Evolutionary conservation across 371 early-diverging fungal species (phyloP).

Genomic region (Massospora cicadina): DNA sequence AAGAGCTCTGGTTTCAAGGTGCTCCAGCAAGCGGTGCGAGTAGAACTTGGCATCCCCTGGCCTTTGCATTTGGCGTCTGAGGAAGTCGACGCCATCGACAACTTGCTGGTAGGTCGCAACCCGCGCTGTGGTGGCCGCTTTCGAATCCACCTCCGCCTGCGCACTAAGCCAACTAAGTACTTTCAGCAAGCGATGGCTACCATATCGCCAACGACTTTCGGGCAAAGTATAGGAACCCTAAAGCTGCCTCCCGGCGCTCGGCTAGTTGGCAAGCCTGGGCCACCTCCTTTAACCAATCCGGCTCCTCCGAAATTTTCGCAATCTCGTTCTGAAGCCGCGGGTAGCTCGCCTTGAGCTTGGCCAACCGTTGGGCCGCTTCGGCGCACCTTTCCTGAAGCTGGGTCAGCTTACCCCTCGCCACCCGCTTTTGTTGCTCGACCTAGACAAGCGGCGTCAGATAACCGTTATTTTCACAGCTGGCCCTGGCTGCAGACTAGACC

Average conservation of each 20-base stretch:
- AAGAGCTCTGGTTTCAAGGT: neutral
- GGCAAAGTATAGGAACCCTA: neutral
- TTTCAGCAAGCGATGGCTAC: neutral
- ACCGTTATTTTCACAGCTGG: neutral
- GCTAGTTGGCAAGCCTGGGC: neutral
- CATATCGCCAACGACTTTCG: neutral
- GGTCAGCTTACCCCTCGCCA: neutral
- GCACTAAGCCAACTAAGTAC: neutral
- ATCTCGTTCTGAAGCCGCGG: neutral
- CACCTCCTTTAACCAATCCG: neutral
- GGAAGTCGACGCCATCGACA: neutral
- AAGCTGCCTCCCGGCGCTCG: neutral
- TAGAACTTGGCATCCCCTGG: neutral
- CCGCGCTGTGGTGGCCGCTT: neutral
- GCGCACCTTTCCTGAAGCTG: neutral
- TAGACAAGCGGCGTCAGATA: neutral
- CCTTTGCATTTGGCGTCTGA: neutral
- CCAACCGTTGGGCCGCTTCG: neutral
- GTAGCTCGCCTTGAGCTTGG: neutral
- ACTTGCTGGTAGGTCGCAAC: neutral
- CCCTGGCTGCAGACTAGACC: neutral
- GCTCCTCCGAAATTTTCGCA: neutral
- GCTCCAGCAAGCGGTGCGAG: neutral
- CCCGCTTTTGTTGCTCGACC: neutral
- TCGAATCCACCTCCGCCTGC: neutral